Percentiles rank a stretch among this genome's conserved stretches.
phyloP scores from a whole-genome alignment of 352 stramenopile species.

The Phytophthora idaei region DNA sequence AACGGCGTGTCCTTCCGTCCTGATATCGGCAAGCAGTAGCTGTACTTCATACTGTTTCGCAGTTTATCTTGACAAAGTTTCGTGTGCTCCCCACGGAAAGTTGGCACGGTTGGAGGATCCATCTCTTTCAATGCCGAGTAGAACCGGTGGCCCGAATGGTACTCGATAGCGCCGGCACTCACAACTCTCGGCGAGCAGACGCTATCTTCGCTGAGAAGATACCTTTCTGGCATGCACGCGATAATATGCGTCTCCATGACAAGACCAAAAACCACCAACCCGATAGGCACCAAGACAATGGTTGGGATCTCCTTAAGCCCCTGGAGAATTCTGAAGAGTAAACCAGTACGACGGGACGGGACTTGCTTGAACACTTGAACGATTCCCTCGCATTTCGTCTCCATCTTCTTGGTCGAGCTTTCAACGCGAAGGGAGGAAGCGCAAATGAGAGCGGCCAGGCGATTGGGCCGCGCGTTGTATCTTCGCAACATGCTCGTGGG shows the following conservation, averaged over 20 bases:
- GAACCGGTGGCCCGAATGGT: slow-evolving; percentile 29
- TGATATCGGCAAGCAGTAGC: slow-evolving; percentile 56
- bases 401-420: not conserved
- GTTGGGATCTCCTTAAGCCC: slow-evolving; percentile 5
- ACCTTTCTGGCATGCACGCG: slow-evolving; percentile 1
- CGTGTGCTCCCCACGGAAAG: slow-evolving; percentile 28
- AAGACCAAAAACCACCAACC: slow-evolving; percentile 16
- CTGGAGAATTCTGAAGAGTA: not conserved
- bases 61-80: slow-evolving; percentile 24
- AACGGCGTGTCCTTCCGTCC: slow-evolving; percentile 47
- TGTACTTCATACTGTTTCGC: slow-evolving; percentile 9
- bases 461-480: slow-evolving; percentile 1
- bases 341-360: not conserved
- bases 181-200: slow-evolving; percentile 3
- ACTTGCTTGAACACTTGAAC: not conserved
- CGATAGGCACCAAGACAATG: slow-evolving; percentile 15
- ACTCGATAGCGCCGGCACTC: slow-evolving; percentile 17
- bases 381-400: not conserved
- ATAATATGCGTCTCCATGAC: slow-evolving; percentile 8
- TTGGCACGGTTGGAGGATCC: slow-evolving; percentile 8
- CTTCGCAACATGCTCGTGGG: not conserved
- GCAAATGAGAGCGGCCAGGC: slow-evolving; percentile 5
- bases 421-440: not conserved
- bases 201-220: slow-evolving; percentile 10
- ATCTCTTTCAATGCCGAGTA: slow-evolving; percentile 29